Evolutionary conservation across 2,329 filamentous ascomycete species (phyloP).

Genomic region (Cercospora berteroae): DNA sequence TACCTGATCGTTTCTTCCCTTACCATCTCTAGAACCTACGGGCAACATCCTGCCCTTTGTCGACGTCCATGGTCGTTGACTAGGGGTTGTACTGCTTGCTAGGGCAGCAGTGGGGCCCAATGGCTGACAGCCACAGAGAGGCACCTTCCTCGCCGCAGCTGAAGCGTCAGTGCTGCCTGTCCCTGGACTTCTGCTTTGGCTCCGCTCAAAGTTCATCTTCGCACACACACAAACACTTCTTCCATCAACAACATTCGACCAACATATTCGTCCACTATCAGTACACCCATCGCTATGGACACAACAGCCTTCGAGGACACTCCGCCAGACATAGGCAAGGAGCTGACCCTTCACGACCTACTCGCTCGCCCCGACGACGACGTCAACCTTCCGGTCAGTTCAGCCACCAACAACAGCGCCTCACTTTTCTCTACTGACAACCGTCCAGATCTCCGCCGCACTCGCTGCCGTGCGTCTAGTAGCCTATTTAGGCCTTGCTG

Average conservation of each 20-base stretch:
- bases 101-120: background rate
- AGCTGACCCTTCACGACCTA: background rate
- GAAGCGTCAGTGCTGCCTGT: background rate
- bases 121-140: background rate
- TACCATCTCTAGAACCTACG: background rate
- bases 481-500: slow-evolving; percentile 12
- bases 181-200: background rate
- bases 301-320: background rate
- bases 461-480: slow-evolving; percentile 15
- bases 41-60: background rate
- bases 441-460: slow-evolving; percentile 16
- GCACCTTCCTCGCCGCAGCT: background rate
- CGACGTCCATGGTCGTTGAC: background rate
- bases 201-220: background rate
- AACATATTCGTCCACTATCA: background rate
- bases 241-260: background rate
- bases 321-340: background rate
- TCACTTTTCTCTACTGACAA: background rate
- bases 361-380: background rate
- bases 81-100: background rate
- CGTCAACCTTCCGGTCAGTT: slow-evolving; percentile 11
- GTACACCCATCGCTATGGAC: background rate
- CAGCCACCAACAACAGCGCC: background rate
- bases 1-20: background rate
- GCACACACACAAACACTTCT: background rate